A percentile compares a stretch with the other conserved stretches of the same genome.
phyloP scores from a whole-genome alignment of 371 early-diverging fungal genomes.

The Actinomortierella ambigua region DNA sequence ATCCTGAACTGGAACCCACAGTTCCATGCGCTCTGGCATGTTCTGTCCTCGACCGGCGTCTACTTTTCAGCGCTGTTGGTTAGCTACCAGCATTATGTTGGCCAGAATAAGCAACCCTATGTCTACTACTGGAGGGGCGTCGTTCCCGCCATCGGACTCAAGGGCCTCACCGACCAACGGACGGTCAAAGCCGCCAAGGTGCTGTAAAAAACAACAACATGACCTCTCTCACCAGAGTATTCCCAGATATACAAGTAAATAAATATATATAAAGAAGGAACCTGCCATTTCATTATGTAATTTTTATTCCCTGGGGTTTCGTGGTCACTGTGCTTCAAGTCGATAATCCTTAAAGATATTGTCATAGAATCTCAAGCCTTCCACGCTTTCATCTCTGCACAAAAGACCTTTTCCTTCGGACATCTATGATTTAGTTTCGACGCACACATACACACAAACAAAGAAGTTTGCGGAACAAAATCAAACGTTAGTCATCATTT shows the following conservation, averaged over 20 bases:
- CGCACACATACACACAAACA: no score
- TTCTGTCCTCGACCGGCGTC: constrained; percentile 31
- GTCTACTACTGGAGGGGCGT: constrained; percentile 39
- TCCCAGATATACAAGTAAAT: no score
- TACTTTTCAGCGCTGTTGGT: constrained; percentile 36
- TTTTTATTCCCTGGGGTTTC: neutral
- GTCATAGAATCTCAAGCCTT: constrained; percentile 82
- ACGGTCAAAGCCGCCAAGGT: no score
- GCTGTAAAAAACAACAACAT: no score
- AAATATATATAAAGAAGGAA: no score
- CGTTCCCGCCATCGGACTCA: constrained; percentile 26
- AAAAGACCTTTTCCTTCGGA: constrained; percentile 77
- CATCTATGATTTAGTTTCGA: no score
- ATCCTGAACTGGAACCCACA: constrained; percentile 42
- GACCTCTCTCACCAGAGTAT: no score
- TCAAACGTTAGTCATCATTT: no score
- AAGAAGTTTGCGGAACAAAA: no score
- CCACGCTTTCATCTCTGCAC: constrained; percentile 87
- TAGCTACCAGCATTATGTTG: constrained; percentile 39
- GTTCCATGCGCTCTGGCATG: constrained; percentile 46
- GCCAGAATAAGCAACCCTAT: constrained; percentile 20
- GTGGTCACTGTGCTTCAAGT: neutral
- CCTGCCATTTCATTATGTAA: neutral
- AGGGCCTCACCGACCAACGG: neutral
- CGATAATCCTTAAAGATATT: constrained; percentile 56